phyloP scores from a whole-genome alignment of 2,329 filamentous ascomycete genomes.

The Nigrograna mackinnonii region DNA sequence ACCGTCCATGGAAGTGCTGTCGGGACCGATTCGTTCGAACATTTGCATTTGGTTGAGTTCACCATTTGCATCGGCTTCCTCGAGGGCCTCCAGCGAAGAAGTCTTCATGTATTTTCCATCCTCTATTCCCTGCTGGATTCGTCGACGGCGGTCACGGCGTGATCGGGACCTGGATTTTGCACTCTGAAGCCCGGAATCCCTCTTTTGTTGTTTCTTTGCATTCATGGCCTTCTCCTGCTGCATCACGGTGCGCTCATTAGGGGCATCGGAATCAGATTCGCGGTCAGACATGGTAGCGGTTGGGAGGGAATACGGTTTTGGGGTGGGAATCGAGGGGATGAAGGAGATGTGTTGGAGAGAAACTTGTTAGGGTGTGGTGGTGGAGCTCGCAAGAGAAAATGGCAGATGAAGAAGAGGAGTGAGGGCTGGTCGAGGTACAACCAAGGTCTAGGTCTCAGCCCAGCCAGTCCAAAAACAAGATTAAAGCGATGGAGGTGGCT shows the following conservation, averaged over 20 bases:
- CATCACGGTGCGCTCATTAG: slow-evolving; percentile 46
- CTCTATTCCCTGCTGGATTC: slow-evolving; percentile 48
- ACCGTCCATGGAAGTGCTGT: slow-evolving; percentile 60
- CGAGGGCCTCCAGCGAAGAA: slow-evolving; percentile 50
- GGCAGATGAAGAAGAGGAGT: slow-evolving; percentile 7
- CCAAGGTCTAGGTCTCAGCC: slow-evolving; percentile 2
- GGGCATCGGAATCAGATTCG: slow-evolving; percentile 36
- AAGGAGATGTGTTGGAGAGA: neutral
- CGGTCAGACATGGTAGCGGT: slow-evolving; percentile 34
- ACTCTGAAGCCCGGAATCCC: slow-evolving; percentile 42
- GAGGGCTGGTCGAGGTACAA: slow-evolving; percentile 4
- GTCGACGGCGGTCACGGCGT: slow-evolving; percentile 50
- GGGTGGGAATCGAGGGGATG: neutral
- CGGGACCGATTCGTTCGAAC: slow-evolving; percentile 60
- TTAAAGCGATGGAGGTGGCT: slow-evolving; percentile 22
- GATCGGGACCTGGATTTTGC: slow-evolving; percentile 52
- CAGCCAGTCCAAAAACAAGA: slow-evolving; percentile 38
- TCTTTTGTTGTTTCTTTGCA: slow-evolving; percentile 42
- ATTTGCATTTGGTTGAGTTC: slow-evolving; percentile 53
- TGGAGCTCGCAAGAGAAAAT: slow-evolving; percentile 7
- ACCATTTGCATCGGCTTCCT: slow-evolving; percentile 55
- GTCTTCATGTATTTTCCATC: slow-evolving; percentile 59
- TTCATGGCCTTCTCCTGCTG: slow-evolving; percentile 52
- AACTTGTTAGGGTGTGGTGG: neutral
- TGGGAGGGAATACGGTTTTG: slow-evolving; percentile 1